Evolutionary conservation across 495 filamentous ascomycete genomes (phyloP), one percentile per base, ranked within the genome.

Genomic region (Penicillium argentinense): DNA sequence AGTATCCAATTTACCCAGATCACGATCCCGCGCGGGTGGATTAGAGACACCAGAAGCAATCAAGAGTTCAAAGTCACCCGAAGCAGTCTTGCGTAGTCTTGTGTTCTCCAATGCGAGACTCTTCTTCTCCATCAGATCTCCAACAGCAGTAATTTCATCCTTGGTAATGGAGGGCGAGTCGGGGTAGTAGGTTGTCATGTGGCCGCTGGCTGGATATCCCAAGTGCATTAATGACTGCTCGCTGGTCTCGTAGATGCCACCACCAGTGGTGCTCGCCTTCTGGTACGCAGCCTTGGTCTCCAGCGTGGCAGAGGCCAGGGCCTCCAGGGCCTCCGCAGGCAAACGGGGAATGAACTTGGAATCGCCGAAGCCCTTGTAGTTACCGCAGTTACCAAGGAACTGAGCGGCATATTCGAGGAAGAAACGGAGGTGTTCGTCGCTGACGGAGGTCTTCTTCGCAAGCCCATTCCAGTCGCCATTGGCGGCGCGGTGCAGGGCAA

Each of bases 341-440:
- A 91, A 78, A 30, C 91, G 78, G 7, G 93, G 93, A 42, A 98
- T 82, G 65, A 97, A 96, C 61, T 97, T 98, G 48, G 84, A 80
- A 63, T 98, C 93, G 25, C 93, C 93, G 54, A 97, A 96, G 22
- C 86, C 87, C 70, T 97, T 97, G 73, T 95, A 98, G 66, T 98
- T 98, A 34, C 93, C 93, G 37, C 77, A 71, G 60, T 97, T 97
- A 19, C 91, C 91, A 5, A 98, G 73, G 64, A 97, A 93, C 59
- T 91, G 87, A 2, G 85, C 83, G 2, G 90, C 75, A 68, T 97
- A 98, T 65, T 91, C 82, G 19, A 97, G 72, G 71, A 95, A 96
- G 52, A 82, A 78, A 8, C 77, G 75, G 19, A 96, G 63, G 32
- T 89, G 78, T 33, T 85, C 77, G 19, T 86, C 71, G 23, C 79